phyloP scores from a whole-genome alignment of 192 early-diverging fungal genomes.

The Gryganskiella cystojenkinii region DNA sequence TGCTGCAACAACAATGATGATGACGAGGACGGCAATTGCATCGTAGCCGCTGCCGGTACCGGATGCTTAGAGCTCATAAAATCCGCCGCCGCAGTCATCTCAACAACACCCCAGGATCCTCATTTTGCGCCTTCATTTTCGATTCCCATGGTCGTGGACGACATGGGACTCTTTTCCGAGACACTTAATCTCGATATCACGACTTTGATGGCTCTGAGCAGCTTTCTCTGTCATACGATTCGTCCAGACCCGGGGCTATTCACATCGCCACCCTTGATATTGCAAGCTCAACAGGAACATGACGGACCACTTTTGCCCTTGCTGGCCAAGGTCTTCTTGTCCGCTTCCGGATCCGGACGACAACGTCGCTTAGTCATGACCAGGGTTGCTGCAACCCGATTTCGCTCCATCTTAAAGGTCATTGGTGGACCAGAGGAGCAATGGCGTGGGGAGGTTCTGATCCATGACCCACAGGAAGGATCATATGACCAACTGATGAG shows the following conservation, averaged over 20 bases:
- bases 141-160: slow-evolving; percentile 29
- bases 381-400: slow-evolving; percentile 42
- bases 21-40: too few relatives aligned
- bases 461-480: slow-evolving; percentile 37
- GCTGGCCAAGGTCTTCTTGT: slow-evolving; percentile 41
- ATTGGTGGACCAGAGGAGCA: slow-evolving; percentile 58
- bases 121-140: slow-evolving; percentile 21
- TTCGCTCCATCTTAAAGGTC: slow-evolving; percentile 50
- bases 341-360: too few relatives aligned
- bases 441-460: slow-evolving; percentile 38
- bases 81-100: not conserved
- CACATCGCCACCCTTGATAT: slow-evolving; percentile 44
- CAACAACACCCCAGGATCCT: slow-evolving; percentile 15
- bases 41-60: too few relatives aligned
- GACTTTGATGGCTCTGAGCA: slow-evolving; percentile 57
- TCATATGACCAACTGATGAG: not conserved
- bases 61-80: too few relatives aligned
- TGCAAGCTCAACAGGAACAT: slow-evolving; percentile 58
- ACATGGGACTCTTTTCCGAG: slow-evolving; percentile 43
- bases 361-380: slow-evolving; percentile 53
- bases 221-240: slow-evolving; percentile 51
- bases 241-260: slow-evolving; percentile 39
- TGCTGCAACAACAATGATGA: too few relatives aligned
- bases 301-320: slow-evolving; percentile 43
- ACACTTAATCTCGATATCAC: slow-evolving; percentile 60